phyloP scores from a whole-genome alignment of 2,329 filamentous ascomycete genomes.

The Colletotrichum horii region DNA sequence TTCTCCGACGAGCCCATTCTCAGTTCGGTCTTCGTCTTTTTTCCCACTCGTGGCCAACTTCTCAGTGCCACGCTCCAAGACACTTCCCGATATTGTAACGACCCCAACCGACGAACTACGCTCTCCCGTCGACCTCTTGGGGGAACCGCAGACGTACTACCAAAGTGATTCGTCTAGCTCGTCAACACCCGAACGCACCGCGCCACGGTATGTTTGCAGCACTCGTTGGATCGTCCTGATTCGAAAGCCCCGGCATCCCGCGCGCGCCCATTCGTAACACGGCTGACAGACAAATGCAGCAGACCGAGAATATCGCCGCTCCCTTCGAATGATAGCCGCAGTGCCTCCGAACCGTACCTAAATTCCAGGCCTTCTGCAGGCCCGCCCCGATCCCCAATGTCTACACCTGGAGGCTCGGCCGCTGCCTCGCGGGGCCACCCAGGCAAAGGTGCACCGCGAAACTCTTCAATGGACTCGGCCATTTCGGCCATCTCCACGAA shows the following conservation, averaged over 20 bases:
- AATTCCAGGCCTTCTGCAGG: constrained; percentile 48
- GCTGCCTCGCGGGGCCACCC: constrained; percentile 44
- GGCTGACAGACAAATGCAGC: constrained; percentile 6
- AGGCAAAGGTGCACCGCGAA: constrained; percentile 62
- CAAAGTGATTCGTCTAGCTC: constrained; percentile 41
- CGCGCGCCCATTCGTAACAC: constrained; percentile 1
- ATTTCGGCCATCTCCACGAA: constrained; percentile 77
- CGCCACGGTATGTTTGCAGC: constrained; percentile 33
- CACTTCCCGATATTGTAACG: constrained; percentile 35
- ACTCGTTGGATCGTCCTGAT: neutral
- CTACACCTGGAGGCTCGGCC: constrained; percentile 54
- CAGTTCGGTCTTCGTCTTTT: constrained; percentile 29
- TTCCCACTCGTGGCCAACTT: constrained; percentile 24
- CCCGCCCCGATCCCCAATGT: constrained; percentile 39
- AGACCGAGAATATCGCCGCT: constrained; percentile 32
- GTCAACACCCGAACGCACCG: constrained; percentile 34
- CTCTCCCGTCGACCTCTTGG: constrained; percentile 18
- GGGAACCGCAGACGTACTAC: constrained; percentile 35
- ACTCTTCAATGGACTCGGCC: constrained; percentile 91
- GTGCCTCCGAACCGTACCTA: constrained; percentile 46
- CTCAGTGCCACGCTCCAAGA: constrained; percentile 29
- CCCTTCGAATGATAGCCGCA: constrained; percentile 56
- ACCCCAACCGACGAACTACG: constrained; percentile 30
- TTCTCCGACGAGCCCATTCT: constrained; percentile 43
- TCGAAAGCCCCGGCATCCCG: neutral